These are phyloP conservation scores for Eutrema heterophyllum DNA, from an alignment of 345 rosid genomes.

Conservation along the genomic window DNA sequence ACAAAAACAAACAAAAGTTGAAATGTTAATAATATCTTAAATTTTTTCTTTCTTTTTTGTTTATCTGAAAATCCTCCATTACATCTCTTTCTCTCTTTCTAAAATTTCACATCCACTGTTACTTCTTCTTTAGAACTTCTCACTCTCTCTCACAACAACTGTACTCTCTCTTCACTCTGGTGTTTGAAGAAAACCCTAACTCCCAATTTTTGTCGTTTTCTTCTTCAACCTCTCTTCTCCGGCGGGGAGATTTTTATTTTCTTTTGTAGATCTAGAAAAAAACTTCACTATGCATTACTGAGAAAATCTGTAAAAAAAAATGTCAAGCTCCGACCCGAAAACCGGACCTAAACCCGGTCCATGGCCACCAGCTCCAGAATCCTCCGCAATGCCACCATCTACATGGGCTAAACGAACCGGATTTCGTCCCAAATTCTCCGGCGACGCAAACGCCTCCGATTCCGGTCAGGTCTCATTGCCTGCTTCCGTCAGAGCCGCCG, in stretches of 20 bases:
- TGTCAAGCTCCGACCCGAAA: conserved; percentile 74
- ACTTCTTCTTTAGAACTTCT: conserved; percentile 16
- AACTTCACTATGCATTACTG: conserved; percentile 9
- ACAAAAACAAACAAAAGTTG: not conserved
- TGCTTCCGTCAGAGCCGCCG: conserved; percentile 39
- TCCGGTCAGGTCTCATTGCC: conserved; percentile 67
- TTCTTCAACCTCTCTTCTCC: conserved; percentile 5
- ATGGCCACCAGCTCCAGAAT: conserved; percentile 71
- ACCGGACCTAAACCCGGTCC: conserved; percentile 63
- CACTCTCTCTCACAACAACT: conserved; percentile 14
- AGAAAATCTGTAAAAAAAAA: conserved; percentile 13
- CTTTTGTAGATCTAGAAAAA: conserved; percentile 12
- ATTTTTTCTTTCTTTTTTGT: not conserved
- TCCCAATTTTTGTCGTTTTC: conserved; percentile 24
- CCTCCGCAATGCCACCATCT: conserved; percentile 79
- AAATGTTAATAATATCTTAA: conserved; percentile 5
- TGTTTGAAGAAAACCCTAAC: conserved; percentile 28
- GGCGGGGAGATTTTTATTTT: not conserved
- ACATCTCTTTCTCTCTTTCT: not conserved
- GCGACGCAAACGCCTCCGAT: conserved; percentile 73
- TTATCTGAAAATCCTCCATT: not conserved
- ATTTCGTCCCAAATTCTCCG: conserved; percentile 92
- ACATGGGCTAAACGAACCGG: conserved; percentile 96
- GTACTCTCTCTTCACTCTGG: conserved; percentile 7
- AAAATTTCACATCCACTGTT: conserved; percentile 25